phyloP scores from a whole-genome alignment of 2,329 filamentous ascomycete genomes.

The Penicillium nordicum region DNA sequence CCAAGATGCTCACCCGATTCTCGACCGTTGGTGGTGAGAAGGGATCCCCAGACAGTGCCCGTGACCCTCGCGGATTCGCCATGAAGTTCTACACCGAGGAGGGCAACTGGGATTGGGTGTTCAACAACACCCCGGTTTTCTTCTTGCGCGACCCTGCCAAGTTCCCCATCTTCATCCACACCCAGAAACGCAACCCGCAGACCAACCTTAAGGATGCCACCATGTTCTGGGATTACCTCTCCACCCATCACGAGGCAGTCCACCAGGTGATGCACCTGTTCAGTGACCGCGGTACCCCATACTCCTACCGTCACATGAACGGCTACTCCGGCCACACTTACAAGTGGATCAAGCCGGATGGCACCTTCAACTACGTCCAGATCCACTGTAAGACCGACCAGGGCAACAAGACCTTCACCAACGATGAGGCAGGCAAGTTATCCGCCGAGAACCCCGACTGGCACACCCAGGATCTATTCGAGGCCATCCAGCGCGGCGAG shows the following conservation, averaged over 20 bases:
- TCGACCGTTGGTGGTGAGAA: constrained; percentile 73
- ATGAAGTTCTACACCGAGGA: constrained; percentile 71
- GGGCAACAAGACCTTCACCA: constrained; percentile 58
- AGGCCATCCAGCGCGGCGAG: constrained; percentile 60
- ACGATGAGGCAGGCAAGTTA: constrained; percentile 55
- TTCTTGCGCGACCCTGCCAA: constrained; percentile 72
- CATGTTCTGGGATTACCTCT: constrained; percentile 66
- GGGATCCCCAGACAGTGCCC: constrained; percentile 67
- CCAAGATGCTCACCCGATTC: constrained; percentile 64
- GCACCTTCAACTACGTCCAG: constrained; percentile 64
- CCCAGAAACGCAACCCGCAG: constrained; percentile 69
- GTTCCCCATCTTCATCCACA: constrained; percentile 71
- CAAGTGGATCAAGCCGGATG: constrained; percentile 64
- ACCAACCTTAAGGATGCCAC: constrained; percentile 67
- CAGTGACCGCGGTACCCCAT: constrained; percentile 63
- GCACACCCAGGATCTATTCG: constrained; percentile 62
- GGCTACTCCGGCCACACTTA: constrained; percentile 66
- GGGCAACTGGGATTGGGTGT: constrained; percentile 71
- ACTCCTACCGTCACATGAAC: constrained; percentile 64
- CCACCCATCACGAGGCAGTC: constrained; percentile 59
- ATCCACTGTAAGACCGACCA: constrained; percentile 63
- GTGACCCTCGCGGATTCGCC: constrained; percentile 69
- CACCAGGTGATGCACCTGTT: constrained; percentile 66
- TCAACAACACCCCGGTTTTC: constrained; percentile 72
- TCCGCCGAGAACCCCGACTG: constrained; percentile 60